Conservation (phyloP, 2,329 filamentous ascomycete species). For the Nothopassalora personata region DNA sequence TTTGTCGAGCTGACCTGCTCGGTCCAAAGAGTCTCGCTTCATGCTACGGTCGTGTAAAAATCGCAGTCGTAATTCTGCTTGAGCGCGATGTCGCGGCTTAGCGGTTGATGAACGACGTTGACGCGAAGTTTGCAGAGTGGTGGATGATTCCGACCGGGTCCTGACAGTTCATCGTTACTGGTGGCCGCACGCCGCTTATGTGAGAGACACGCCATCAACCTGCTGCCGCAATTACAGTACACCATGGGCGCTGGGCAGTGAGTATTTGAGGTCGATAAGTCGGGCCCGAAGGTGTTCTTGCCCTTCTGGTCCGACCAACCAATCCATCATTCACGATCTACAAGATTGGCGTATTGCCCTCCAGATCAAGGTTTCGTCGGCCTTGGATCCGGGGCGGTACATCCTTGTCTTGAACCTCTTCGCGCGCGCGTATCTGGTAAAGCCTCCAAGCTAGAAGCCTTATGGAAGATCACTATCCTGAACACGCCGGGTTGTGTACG, state of each 20-base stretch:
- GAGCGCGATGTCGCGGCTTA: neutral
- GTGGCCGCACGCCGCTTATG: constrained; percentile 1
- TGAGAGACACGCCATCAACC: neutral
- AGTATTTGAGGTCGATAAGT: constrained; percentile 4
- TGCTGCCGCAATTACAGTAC: neutral
- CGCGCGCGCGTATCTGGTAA: neutral
- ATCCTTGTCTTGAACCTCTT: neutral
- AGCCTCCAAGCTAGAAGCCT: neutral
- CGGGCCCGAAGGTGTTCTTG: constrained; percentile 3
- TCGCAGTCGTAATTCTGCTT: neutral
- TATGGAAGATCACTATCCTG: neutral
- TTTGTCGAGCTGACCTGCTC: constrained; percentile 16
- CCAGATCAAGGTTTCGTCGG: constrained; percentile 3
- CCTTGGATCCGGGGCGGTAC: neutral
- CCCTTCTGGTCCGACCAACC: neutral
- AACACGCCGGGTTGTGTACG: neutral
- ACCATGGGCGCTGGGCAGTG: neutral
- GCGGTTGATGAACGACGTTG: neutral
- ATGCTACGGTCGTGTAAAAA: constrained; percentile 1
- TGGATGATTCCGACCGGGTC: neutral
- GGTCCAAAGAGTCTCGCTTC: constrained; percentile 13
- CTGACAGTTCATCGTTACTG: neutral
- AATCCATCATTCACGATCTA: constrained; percentile 4
- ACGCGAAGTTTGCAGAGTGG: neutral
- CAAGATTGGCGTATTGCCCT: neutral